Evolutionary conservation across 768 basidiomycete species (phyloP).

Genomic region (Amanita thiersii): DNA sequence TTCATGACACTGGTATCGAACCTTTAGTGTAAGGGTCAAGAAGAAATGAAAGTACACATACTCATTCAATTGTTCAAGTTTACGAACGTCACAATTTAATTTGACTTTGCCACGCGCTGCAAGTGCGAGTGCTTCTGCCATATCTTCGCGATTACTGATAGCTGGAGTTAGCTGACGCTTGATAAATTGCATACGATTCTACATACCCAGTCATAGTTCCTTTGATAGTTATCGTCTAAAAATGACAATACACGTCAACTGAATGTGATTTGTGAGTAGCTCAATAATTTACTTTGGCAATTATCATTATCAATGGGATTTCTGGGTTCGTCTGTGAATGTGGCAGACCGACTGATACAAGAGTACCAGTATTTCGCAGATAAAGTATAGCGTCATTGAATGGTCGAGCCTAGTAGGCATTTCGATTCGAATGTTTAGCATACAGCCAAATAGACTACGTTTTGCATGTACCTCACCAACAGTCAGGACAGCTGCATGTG

Average conservation of each 20-base stretch:
- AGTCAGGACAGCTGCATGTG: constrained; percentile 59
- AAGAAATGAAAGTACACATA: no score
- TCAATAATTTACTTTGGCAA: constrained; percentile 26
- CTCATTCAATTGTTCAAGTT: constrained; percentile 43
- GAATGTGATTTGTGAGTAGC: background rate
- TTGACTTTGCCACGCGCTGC: constrained; percentile 64
- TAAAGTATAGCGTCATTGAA: constrained; percentile 58
- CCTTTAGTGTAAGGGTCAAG: background rate
- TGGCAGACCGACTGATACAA: constrained; percentile 68
- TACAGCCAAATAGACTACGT: background rate
- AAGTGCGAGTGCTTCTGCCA: constrained; percentile 67
- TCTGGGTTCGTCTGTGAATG: constrained; percentile 38
- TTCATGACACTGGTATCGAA: background rate
- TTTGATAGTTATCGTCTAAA: constrained; percentile 33
- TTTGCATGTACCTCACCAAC: constrained; percentile 36
- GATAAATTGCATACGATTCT: background rate
- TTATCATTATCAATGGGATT: constrained; percentile 36
- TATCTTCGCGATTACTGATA: constrained; percentile 66
- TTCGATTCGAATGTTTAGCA: background rate
- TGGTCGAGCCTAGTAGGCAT: constrained; percentile 20
- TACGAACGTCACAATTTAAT: constrained; percentile 37
- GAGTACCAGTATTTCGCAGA: constrained; percentile 55
- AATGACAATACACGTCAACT: constrained; percentile 4
- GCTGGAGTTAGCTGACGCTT: constrained; percentile 7
- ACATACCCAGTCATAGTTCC: constrained; percentile 31